A percentile compares a stretch with the other conserved stretches of the same genome.
These are phyloP conservation scores for Condylostoma magnum DNA, from an alignment of 169 alveolate species.

Conservation along the genomic window DNA sequence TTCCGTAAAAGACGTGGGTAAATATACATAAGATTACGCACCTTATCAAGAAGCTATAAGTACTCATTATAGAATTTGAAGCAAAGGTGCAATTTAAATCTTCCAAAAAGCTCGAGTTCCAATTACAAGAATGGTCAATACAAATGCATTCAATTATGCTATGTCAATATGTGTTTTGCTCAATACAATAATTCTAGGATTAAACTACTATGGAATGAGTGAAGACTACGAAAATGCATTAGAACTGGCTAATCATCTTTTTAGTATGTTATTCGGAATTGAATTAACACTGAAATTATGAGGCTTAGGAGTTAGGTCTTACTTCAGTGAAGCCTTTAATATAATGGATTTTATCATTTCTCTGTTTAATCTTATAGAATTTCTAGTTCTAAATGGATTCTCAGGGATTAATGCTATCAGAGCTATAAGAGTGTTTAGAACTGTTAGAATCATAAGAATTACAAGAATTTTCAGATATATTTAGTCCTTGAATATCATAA, in stretches of 20 bases:
- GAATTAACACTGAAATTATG: conserved; percentile 15
- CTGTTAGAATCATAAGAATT: conserved; percentile 8
- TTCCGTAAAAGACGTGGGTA: no score
- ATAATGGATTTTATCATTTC: conserved; percentile 10
- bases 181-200: conserved; percentile 14
- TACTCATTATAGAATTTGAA: conserved; percentile 13
- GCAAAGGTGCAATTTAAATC: not conserved
- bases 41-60: no score
- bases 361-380: conserved; percentile 1
- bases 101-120: not conserved
- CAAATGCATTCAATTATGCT: not conserved
- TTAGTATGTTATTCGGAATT: not conserved
- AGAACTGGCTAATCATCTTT: not conserved
- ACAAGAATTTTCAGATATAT: conserved; percentile 11
- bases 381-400: conserved; percentile 25
- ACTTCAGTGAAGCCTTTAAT: conserved; percentile 21
- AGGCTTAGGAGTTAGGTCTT: conserved; percentile 9
- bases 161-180: conserved; percentile 21
- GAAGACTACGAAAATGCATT: not conserved
- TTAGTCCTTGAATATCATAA: not conserved
- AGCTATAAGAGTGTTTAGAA: conserved; percentile 26
- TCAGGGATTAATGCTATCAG: conserved; percentile 38
- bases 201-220: conserved; percentile 1
- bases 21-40: no score
- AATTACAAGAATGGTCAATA: not conserved